A percentile compares a stretch with the other conserved stretches of the same genome.
These are phyloP conservation scores for Brassica hybrid DNA, from an alignment of 441 rosid genomes.

Conservation along the genomic window DNA sequence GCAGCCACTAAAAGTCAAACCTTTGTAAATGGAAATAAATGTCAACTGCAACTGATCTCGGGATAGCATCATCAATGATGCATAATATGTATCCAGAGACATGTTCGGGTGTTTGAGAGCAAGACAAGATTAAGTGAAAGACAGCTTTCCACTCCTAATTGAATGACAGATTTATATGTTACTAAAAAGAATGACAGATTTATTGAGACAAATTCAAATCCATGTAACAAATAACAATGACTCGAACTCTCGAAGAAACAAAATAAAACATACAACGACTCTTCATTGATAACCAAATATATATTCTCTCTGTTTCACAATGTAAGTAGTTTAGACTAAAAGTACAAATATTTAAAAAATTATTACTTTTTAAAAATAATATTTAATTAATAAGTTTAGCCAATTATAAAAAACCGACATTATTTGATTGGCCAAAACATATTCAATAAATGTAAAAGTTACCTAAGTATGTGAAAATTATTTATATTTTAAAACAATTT, in stretches of 20 bases:
- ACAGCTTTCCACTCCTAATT: slow-evolving; percentile 10
- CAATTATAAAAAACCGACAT: no score
- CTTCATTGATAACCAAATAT: slow-evolving; percentile 22
- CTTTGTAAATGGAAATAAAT: not conserved
- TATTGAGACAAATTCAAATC: slow-evolving; percentile 28
- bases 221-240: slow-evolving; percentile 21
- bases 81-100: slow-evolving; percentile 8
- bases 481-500: no score
- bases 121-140: slow-evolving; percentile 16
- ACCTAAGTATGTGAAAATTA: no score
- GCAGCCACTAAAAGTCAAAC: slow-evolving; percentile 1
- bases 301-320: no score
- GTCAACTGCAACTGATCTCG: slow-evolving; percentile 15
- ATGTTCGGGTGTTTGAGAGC: slow-evolving; percentile 27
- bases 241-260: not conserved
- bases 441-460: no score
- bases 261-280: slow-evolving; percentile 1
- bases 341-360: no score
- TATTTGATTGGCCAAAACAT: no score
- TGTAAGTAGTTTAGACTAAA: no score
- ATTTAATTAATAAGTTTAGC: no score
- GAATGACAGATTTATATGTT: not conserved
- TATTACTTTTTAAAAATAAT: no score
- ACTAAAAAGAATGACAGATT: not conserved
- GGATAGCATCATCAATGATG: not conserved